Percentiles rank a stretch among this genome's conserved stretches.
Conservation (phyloP, 306 rosid genomes). For the Malus asiatica region DNA sequence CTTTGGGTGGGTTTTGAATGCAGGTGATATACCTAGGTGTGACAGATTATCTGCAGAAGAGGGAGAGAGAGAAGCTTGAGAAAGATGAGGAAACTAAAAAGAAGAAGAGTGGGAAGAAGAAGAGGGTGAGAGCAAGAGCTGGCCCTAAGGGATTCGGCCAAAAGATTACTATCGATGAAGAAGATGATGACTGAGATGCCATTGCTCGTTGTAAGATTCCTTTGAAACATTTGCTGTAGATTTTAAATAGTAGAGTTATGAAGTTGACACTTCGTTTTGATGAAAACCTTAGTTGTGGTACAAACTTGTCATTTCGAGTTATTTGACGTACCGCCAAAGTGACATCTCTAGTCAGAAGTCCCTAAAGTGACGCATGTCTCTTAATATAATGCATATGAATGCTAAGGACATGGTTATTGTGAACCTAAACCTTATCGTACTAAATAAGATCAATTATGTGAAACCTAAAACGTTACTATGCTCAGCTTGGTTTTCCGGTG, state of each 20-base stretch:
- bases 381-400: background rate
- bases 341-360: background rate
- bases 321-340: background rate
- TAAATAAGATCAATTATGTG: fast-evolving
- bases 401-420: background rate
- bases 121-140: slow-evolving; percentile 46
- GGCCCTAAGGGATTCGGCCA: slow-evolving; percentile 84
- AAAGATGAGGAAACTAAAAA: slow-evolving; percentile 48
- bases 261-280: no score
- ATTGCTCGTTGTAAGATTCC: background rate
- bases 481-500: no score
- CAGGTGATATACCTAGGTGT: slow-evolving; percentile 81
- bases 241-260: no score
- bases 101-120: slow-evolving; percentile 38
- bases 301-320: background rate
- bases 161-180: slow-evolving; percentile 29
- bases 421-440: background rate
- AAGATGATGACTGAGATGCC: slow-evolving; percentile 12
- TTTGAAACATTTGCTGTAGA: background rate
- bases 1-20: background rate
- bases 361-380: background rate
- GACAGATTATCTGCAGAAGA: slow-evolving; percentile 73
- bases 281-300: background rate
- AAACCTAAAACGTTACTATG: no score
- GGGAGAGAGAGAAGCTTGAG: slow-evolving; percentile 85